Conservation (phyloP, 176 grass and related monocot genomes). For the Aegilops umbellulata region DNA sequence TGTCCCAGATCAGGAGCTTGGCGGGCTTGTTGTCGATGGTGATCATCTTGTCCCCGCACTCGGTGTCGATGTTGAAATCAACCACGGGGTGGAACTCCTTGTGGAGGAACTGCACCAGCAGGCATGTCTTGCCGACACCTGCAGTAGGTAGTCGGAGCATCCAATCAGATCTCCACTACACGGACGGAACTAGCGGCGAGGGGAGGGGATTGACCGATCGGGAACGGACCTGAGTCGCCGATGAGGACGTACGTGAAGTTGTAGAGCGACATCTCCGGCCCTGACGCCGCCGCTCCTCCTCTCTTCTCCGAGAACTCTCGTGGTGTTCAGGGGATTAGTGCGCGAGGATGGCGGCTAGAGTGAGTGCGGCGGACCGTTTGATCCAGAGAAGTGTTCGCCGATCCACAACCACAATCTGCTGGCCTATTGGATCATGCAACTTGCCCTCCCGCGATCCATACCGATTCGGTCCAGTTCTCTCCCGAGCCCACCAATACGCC, state of each 20-base stretch:
- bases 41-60: conserved; percentile 73
- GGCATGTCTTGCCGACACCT: conserved; percentile 80
- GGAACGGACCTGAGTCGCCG: conserved; percentile 66
- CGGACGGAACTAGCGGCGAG: neutral
- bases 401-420: too few relatives aligned
- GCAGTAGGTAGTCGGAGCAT: neutral
- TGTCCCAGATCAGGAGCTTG: conserved; percentile 89
- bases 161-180: neutral
- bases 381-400: too few relatives aligned
- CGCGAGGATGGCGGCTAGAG: too few relatives aligned
- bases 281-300: neutral
- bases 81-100: conserved; percentile 80
- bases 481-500: too few relatives aligned
- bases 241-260: conserved; percentile 99
- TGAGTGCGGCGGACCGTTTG: too few relatives aligned
- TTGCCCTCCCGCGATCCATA: too few relatives aligned
- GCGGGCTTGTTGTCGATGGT: conserved; percentile 73
- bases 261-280: conserved; percentile 72
- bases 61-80: conserved; percentile 75
- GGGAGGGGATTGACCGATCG: neutral
- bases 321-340: too few relatives aligned
- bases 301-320: too few relatives aligned
- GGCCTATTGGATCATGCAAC: too few relatives aligned
- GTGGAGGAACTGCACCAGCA: conserved; percentile 79
- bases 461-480: too few relatives aligned